Conservation (phyloP, 2,329 filamentous ascomycete species). For the Aspergillus sergii region DNA sequence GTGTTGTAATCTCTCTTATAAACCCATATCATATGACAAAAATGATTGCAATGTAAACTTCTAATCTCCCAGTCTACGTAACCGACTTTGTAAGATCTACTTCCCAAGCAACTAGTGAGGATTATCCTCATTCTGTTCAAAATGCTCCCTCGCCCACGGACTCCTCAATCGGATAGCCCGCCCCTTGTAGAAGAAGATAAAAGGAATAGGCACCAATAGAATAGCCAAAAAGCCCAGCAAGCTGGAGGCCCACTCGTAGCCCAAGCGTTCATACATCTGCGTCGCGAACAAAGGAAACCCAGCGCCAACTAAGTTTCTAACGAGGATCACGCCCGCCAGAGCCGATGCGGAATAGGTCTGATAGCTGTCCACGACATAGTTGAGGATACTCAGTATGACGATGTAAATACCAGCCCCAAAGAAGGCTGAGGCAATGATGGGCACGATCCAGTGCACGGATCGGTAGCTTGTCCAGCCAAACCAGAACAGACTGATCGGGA, state of each 20-base stretch:
- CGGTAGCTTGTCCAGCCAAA: slow-evolving; percentile 67
- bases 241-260: slow-evolving; percentile 41
- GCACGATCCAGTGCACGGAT: slow-evolving; percentile 68
- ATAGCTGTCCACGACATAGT: slow-evolving; percentile 75
- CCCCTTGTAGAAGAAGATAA: slow-evolving; percentile 42
- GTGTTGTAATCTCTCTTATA: too few relatives aligned
- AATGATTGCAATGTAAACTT: too few relatives aligned
- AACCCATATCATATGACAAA: too few relatives aligned
- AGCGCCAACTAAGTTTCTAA: slow-evolving; percentile 61
- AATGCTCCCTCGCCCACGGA: slow-evolving; percentile 33
- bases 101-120: slow-evolving; percentile 18
- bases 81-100: not conserved
- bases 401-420: slow-evolving; percentile 72
- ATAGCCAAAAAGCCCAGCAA: slow-evolving; percentile 43
- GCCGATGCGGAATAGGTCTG: slow-evolving; percentile 72
- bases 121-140: slow-evolving; percentile 29
- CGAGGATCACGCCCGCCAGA: slow-evolving; percentile 75
- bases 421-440: slow-evolving; percentile 65
- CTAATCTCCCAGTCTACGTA: not conserved
- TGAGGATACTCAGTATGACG: slow-evolving; percentile 73
- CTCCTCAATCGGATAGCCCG: slow-evolving; percentile 31
- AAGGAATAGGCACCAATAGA: slow-evolving; percentile 40
- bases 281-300: slow-evolving; percentile 38
- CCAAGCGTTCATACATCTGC: slow-evolving; percentile 40
- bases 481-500: slow-evolving; percentile 68